A percentile compares a stretch with the other conserved stretches of the same genome.
phyloP scores from a whole-genome alignment of 208 protist species.

The Novymonas esmeraldas region DNA sequence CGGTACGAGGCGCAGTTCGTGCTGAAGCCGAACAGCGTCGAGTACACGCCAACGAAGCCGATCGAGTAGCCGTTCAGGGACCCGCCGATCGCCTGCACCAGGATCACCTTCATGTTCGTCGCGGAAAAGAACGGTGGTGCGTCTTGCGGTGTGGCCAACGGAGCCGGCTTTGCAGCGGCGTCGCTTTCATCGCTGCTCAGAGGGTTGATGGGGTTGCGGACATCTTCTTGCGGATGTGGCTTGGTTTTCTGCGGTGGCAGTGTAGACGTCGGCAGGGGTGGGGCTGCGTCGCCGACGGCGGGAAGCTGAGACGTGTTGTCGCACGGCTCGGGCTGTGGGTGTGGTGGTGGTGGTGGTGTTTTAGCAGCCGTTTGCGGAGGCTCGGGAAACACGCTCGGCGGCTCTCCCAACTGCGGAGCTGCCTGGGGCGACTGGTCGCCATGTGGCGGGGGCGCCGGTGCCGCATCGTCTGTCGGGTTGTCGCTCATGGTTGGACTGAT shows the following conservation, averaged over 20 bases:
- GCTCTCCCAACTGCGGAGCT: neutral
- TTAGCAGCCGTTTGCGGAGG: too few species aligned
- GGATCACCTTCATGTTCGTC: constrained; percentile 33
- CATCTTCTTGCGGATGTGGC: neutral
- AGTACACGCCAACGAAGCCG: constrained; percentile 79
- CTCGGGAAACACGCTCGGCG: neutral
- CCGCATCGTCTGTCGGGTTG: neutral
- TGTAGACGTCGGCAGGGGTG: too few species aligned
- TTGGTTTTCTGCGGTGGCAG: neutral
- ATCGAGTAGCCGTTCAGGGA: constrained; percentile 74
- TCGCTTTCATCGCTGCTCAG: neutral
- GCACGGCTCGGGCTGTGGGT: too few species aligned
- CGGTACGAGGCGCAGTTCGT: constrained; percentile 63
- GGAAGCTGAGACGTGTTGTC: too few species aligned
- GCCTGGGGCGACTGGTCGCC: neutral
- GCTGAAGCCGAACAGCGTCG: constrained; percentile 53
- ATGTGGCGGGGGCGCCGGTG: neutral
- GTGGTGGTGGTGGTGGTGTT: too few species aligned
- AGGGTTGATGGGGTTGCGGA: neutral
- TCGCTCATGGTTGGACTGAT: constrained; percentile 4
- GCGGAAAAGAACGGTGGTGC: constrained; percentile 21
- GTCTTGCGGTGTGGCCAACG: too few species aligned
- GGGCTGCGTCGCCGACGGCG: too few species aligned
- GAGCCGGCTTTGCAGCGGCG: neutral
- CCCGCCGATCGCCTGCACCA: constrained; percentile 52